A percentile compares a stretch with the other conserved stretches of the same genome.
Conservation (phyloP, 2,329 filamentous ascomycete genomes). For the Cytospora leucostoma region DNA sequence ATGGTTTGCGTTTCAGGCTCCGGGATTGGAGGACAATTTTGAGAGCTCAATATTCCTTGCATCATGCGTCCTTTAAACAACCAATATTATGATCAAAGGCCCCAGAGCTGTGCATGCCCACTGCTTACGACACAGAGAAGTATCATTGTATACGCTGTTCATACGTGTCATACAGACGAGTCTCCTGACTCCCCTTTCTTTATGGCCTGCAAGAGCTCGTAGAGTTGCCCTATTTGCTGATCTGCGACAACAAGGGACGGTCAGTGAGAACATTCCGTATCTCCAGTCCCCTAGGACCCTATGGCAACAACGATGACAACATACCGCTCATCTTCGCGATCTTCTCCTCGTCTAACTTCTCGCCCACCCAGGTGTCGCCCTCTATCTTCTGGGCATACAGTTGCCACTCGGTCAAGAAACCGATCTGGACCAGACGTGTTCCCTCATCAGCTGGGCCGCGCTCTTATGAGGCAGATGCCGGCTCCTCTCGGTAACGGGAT, state of each 20-base stretch:
- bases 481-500: neutral
- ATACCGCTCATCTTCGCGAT: conserved; percentile 92
- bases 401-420: conserved; percentile 96
- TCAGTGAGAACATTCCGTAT: conserved; percentile 17
- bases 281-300: neutral
- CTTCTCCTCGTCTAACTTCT: conserved; percentile 80
- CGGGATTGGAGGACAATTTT: neutral
- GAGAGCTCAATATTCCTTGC: neutral
- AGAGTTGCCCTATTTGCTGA: conserved; percentile 89
- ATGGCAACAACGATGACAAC: conserved; percentile 35
- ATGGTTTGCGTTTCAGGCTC: neutral
- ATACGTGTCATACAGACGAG: conserved; percentile 7
- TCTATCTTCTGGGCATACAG: conserved; percentile 90
- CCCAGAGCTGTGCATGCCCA: neutral
- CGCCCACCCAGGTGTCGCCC: conserved; percentile 80
- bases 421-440: conserved; percentile 61
- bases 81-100: neutral
- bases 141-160: neutral
- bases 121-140: neutral
- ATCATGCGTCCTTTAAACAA: neutral
- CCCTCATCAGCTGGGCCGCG: neutral
- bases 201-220: conserved; percentile 91
- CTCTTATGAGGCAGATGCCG: neutral
- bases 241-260: conserved; percentile 52
- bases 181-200: conserved; percentile 30